Evolutionary conservation across 2,329 filamentous ascomycete species (phyloP).

Genomic region (Hypoxylon sp.): DNA sequence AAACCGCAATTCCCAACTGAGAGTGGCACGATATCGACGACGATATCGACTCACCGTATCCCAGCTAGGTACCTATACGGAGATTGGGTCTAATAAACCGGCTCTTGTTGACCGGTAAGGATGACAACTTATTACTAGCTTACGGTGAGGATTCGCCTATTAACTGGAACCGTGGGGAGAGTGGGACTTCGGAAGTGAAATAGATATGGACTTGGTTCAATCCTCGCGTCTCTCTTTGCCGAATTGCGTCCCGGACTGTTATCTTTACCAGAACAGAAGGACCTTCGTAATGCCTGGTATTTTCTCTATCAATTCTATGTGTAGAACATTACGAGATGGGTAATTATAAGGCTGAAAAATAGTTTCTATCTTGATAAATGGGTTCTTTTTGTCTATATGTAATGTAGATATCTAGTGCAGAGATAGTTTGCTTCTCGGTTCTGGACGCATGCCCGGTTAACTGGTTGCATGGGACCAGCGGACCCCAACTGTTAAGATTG

Average conservation of each 20-base stretch:
- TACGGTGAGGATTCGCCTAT: conserved; percentile 21
- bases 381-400: background rate
- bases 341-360: conserved; percentile 5
- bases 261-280: conserved; percentile 35
- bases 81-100: conserved; percentile 4
- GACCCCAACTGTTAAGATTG: conserved; percentile 31
- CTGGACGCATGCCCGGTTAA: conserved; percentile 9
- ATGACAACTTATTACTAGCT: conserved; percentile 33
- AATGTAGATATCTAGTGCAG: conserved; percentile 8
- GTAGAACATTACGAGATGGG: conserved; percentile 4
- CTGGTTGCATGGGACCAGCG: conserved; percentile 4
- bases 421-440: conserved; percentile 19
- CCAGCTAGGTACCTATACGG: conserved; percentile 1
- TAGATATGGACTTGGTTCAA: conserved; percentile 4
- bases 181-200: conserved; percentile 21
- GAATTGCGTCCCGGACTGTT: conserved; percentile 28
- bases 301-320: background rate
- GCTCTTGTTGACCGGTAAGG: conserved; percentile 21
- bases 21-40: conserved; percentile 35
- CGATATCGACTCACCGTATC: conserved; percentile 25
- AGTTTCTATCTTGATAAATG: background rate
- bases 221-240: conserved; percentile 6
- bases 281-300: background rate
- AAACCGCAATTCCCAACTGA: conserved; percentile 21
- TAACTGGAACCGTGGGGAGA: conserved; percentile 32